Percentiles rank a stretch among this genome's conserved stretches.
These are phyloP conservation scores for Secale cereale DNA, from an alignment of 176 grass and related monocot genomes.

Conservation along the genomic window DNA sequence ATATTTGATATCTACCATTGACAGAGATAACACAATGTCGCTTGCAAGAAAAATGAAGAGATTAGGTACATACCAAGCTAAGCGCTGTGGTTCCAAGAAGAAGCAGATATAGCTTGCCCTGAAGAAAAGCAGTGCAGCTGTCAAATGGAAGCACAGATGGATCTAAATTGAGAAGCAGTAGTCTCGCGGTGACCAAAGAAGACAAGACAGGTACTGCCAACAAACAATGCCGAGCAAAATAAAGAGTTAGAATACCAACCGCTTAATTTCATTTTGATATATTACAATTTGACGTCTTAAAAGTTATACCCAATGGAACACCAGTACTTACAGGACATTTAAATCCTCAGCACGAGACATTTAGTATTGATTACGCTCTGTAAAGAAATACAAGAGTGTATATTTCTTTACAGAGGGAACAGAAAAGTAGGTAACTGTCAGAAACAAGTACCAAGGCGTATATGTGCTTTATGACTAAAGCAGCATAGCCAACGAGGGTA, in stretches of 20 bases:
- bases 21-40: background rate
- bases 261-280: background rate
- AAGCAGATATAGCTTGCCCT: slow-evolving; percentile 95
- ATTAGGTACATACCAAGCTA: slow-evolving; percentile 74
- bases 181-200: background rate
- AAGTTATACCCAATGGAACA: background rate
- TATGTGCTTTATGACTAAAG: background rate
- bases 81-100: slow-evolving; percentile 98
- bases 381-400: too few relatives aligned
- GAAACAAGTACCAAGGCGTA: slow-evolving; percentile 1
- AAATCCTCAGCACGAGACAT: background rate
- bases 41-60: background rate
- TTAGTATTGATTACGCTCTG: background rate
- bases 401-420: too few relatives aligned
- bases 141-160: slow-evolving; percentile 11
- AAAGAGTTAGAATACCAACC: background rate
- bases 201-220: background rate
- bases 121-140: slow-evolving; percentile 39
- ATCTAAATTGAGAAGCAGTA: slow-evolving; percentile 5
- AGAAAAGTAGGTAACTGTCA: too few relatives aligned
- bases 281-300: background rate
- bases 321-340: background rate
- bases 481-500: background rate
- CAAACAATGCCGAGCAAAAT: slow-evolving; percentile 3
- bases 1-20: background rate